Evolutionary conservation across 1,139 yeast genomes (phyloP).

Genomic region (Candida sp.): DNA sequence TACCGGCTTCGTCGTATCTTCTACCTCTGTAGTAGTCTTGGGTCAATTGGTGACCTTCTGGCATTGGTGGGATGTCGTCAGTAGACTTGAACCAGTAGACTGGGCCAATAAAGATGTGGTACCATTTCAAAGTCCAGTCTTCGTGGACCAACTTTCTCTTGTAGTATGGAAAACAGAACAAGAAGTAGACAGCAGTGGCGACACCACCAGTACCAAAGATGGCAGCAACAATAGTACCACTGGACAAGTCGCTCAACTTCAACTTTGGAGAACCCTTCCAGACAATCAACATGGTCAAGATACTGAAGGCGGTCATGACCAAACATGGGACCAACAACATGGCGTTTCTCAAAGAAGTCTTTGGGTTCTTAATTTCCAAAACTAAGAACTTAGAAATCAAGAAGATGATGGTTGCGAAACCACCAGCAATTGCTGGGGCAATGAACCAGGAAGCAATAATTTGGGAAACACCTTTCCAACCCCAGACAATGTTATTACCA

Average conservation of each 20-base stretch:
- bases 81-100: conserved; percentile 55
- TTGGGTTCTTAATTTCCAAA: conserved; percentile 56
- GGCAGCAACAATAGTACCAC: conserved; percentile 56
- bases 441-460: conserved; percentile 84
- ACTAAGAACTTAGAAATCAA: conserved; percentile 63
- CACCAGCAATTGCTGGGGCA: conserved; percentile 77
- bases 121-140: conserved; percentile 72
- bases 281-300: conserved; percentile 62
- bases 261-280: conserved; percentile 81
- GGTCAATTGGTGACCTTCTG: conserved; percentile 57
- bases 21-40: conserved; percentile 72
- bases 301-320: conserved; percentile 63
- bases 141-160: conserved; percentile 61
- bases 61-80: conserved; percentile 69
- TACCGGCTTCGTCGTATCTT: conserved; percentile 37
- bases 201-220: conserved; percentile 68
- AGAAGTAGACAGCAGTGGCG: conserved; percentile 52
- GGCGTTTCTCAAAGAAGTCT: conserved; percentile 54
- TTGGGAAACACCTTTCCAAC: conserved; percentile 75
- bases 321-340: conserved; percentile 61
- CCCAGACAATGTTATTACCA: conserved; percentile 66
- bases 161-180: conserved; percentile 66
- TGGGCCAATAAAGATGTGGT: conserved; percentile 63
- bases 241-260: conserved; percentile 53
- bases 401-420: conserved; percentile 61